phyloP scores from a whole-genome alignment of 2,329 filamentous ascomycete species.

The Teratosphaeria pseudoeucalypti region DNA sequence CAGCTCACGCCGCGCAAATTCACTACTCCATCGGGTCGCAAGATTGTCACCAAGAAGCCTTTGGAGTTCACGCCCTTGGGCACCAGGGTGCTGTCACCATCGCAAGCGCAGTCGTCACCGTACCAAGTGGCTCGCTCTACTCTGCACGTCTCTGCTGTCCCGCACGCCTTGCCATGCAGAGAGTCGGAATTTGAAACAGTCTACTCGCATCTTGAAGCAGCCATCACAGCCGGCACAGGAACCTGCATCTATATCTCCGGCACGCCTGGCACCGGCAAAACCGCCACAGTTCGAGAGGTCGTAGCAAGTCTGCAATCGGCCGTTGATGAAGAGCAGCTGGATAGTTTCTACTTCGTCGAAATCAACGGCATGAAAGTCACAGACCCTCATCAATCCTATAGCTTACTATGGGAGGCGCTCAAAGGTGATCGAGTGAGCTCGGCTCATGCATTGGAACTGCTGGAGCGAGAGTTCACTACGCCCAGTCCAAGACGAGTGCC shows the following conservation, averaged over 20 bases:
- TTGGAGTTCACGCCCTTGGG: conserved; percentile 94
- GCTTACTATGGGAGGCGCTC: conserved; percentile 88
- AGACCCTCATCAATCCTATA: conserved; percentile 92
- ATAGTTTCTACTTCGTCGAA: conserved; percentile 98
- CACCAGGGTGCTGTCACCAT: conserved; percentile 70
- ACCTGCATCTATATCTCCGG: conserved; percentile 98
- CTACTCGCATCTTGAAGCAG: conserved; percentile 85
- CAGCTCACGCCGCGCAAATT: conserved; percentile 43
- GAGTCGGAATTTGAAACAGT: conserved; percentile 87
- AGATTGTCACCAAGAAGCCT: conserved; percentile 70
- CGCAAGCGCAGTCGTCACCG: conserved; percentile 66
- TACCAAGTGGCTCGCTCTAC: conserved; percentile 83
- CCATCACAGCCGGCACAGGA: conserved; percentile 85
- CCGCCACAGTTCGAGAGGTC: conserved; percentile 91
- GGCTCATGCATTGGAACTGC: conserved; percentile 76
- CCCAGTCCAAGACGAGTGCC: conserved; percentile 85
- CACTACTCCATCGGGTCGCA: conserved; percentile 54
- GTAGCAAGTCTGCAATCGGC: conserved; percentile 80
- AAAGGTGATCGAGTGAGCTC: conserved; percentile 89
- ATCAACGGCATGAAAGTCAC: conserved; percentile 99
- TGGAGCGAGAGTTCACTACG: conserved; percentile 86
- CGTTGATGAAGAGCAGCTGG: conserved; percentile 79
- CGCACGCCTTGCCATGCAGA: conserved; percentile 77
- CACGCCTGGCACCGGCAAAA: conserved; percentile 96
- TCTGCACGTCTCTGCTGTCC: conserved; percentile 88